Evolutionary conservation across 331 rosid species (phyloP), one percentile per base, ranked within the genome.

Genomic region (Rhamnella rubrinervis): DNA sequence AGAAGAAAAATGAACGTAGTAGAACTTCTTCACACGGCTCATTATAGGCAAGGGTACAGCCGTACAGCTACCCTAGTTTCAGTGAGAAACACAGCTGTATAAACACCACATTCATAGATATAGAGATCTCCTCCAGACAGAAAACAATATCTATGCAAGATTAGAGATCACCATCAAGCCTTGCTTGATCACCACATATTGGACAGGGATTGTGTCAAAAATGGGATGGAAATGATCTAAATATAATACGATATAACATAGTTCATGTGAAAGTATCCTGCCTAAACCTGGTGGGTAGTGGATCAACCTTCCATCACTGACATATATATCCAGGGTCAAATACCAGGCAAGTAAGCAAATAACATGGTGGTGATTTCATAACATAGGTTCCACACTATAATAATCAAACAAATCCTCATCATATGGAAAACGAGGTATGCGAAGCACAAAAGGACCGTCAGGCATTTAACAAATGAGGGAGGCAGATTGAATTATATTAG

Each of bases 61-160:
- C 4, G 16, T 44, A 12, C 49, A 31, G 35, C 95, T 87, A 23
- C 96, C 92, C 96, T 96, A 40, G 79, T 73, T 70, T 88, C 77
- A 59, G 87, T 86, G 15, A 92, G 31, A 64, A 89, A 92, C 68
- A 68, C 40, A 15, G 13, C 58, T 0, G 49, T 50, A 0, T 67
- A 57, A 86, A 23, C 93, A 17, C 73, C 85, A 63, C 86, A 92
- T 71, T 85, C 78, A 55, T 84, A 86, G 76, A 65, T 75, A 61
- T 79, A 76, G 13, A 87, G 87, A 19, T 84, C 52, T 25, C 89
- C 86, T 0, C 89, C 82, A 1, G 73, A 70, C 15, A 92, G 86
- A 59, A 92, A 92, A 70, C 95, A 31, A 31, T 84, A 31, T 78
- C 85, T 50, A 89, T 20, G 80, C 96, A 87, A 4, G 93, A 86